These are phyloP conservation scores for Plicaturopsis crispa DNA, from an alignment of 768 basidiomycete genomes.

Conservation along the genomic window DNA sequence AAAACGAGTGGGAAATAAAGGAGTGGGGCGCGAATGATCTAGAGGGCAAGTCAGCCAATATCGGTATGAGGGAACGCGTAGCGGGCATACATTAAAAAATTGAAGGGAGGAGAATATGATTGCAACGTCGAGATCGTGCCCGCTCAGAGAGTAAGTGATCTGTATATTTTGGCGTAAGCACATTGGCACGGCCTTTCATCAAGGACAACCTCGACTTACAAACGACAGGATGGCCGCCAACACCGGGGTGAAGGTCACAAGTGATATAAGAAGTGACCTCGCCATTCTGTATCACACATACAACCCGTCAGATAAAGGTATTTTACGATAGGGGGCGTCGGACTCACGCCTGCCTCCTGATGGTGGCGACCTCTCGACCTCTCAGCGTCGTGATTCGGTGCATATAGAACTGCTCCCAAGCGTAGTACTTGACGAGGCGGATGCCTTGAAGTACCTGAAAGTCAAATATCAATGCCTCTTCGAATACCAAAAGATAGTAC, in stretches of 20 bases:
- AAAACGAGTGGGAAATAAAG: conserved; percentile 49
- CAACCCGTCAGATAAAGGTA: not conserved
- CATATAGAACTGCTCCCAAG: conserved; percentile 48
- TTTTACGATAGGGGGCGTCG: not conserved
- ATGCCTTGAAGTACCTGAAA: conserved; percentile 55
- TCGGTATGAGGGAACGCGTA: no score
- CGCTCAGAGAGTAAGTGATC: conserved; percentile 59
- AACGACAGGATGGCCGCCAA: conserved; percentile 43
- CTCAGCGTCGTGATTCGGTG: conserved; percentile 32
- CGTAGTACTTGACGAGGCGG: conserved; percentile 57
- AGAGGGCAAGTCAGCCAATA: no score
- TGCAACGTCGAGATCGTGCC: conserved; percentile 45
- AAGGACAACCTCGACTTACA: conserved; percentile 21
- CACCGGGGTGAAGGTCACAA: conserved; percentile 44
- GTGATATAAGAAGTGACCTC: conserved; percentile 24
- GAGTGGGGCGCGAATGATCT: conserved; percentile 56
- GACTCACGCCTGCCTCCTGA: conserved; percentile 9
- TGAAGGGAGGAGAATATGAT: conserved; percentile 51
- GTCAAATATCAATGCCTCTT: not conserved
- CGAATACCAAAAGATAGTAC: not conserved
- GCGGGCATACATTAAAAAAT: conserved; percentile 50
- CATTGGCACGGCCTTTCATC: not conserved
- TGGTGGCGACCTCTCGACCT: conserved; percentile 28
- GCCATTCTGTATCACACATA: not conserved
- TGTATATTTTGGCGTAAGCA: conserved; percentile 16